Evolutionary conservation across 2,329 filamentous ascomycete species (phyloP).

Genomic region (Diplodia scrobiculata): DNA sequence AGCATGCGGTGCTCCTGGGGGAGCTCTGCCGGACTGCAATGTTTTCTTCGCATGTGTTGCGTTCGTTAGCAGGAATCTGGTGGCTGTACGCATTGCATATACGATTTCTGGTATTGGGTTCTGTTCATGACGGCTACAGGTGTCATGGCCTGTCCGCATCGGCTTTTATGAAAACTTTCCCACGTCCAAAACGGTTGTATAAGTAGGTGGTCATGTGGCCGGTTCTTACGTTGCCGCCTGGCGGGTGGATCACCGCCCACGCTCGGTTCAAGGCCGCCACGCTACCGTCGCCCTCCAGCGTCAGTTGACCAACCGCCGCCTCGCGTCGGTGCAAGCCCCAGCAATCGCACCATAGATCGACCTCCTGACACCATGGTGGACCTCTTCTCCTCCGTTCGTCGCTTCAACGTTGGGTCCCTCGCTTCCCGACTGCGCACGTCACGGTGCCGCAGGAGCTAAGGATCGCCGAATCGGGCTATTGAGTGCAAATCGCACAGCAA

Average conservation of each 20-base stretch:
- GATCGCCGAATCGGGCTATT: not conserved
- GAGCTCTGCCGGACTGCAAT: not conserved
- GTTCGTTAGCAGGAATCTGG: not conserved
- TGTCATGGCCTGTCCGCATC: not conserved
- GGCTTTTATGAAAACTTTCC: too few relatives aligned
- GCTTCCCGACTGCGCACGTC: not conserved
- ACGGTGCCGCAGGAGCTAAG: not conserved
- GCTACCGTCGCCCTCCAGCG: not conserved
- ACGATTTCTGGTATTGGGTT: not conserved
- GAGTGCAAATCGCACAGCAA: slow-evolving; percentile 1
- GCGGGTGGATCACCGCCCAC: not conserved
- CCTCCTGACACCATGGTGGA: slow-evolving; percentile 10
- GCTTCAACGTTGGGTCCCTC: not conserved
- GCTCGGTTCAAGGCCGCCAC: not conserved
- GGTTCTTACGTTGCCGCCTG: not conserved
- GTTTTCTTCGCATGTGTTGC: not conserved
- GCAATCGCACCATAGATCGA: not conserved
- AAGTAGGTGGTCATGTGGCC: not conserved
- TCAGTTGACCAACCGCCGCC: slow-evolving; percentile 13
- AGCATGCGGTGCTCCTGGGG: not conserved
- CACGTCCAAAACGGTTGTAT: too few relatives aligned
- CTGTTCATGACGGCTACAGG: not conserved
- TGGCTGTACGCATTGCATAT: slow-evolving; percentile 7
- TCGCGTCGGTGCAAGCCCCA: not conserved
- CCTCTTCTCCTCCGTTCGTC: not conserved